These are phyloP conservation scores for Tricholoma terreum DNA, from an alignment of 768 basidiomycete genomes.

Conservation along the genomic window DNA sequence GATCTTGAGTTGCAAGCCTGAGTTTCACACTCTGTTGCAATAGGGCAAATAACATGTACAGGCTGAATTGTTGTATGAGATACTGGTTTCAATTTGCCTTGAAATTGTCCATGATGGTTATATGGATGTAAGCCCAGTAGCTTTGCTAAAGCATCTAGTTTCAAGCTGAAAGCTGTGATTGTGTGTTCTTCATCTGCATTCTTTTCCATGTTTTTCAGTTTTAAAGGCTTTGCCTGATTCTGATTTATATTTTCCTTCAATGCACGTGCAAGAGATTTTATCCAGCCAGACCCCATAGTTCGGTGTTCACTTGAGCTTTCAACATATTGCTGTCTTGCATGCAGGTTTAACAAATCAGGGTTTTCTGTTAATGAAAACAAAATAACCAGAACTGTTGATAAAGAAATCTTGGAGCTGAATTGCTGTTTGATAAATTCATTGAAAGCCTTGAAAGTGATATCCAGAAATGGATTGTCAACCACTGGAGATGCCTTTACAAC, in stretches of 20 bases:
- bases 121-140: not conserved
- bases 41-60: conserved; percentile 9
- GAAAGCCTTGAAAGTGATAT: conserved; percentile 1
- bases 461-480: conserved; percentile 3
- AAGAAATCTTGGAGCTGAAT: conserved; percentile 11
- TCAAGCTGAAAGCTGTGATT: not conserved
- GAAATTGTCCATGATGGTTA: not conserved
- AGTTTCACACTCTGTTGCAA: conserved; percentile 7
- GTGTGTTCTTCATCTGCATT: not conserved
- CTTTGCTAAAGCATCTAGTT: conserved; percentile 1
- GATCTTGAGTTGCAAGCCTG: conserved; percentile 1
- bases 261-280: conserved; percentile 9
- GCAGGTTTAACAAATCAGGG: too few species aligned
- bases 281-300: conserved; percentile 7
- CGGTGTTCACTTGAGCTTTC: not conserved
- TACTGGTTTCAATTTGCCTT: not conserved
- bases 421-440: conserved; percentile 6
- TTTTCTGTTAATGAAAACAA: conserved; percentile 11
- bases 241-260: not conserved
- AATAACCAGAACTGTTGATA: conserved; percentile 12
- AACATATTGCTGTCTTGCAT: too few species aligned
- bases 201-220: not conserved
- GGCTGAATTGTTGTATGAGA: conserved; percentile 5
- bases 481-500: too few species aligned
- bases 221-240: not conserved